Base-by-base conservation (phyloP, 2,329 filamentous ascomycete species). In the Davidsoniella virescens region DNA sequence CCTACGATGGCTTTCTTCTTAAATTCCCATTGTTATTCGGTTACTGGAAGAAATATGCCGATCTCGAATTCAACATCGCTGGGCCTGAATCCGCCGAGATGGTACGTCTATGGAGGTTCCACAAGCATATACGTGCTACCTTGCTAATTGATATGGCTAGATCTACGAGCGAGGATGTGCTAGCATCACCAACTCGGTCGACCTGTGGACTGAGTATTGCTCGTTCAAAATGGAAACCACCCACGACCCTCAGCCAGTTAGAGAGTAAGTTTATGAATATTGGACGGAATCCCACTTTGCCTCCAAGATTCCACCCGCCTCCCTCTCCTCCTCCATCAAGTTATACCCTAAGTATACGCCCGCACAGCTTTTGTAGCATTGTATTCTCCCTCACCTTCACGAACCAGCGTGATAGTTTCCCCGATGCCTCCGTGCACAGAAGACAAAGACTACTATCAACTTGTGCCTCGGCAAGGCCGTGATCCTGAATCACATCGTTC, bases 31-130 rank as follows among this genome's bases (percentile, higher is more conserved):
- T 96, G 9, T 78, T 96, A 38, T 98, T 96, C 60, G 92, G 90
- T 48, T 98, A 96, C 70, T 98, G 92, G 92, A 96, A 96, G 71
- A 96, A 95, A 64, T 98, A 96, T 73, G 92, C 92, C 61, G 90
- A 96, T 60, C 74, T 94, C 56, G 92, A 98, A 62, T 98, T 98
- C 68, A 87, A 87, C 47, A 94, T 98, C 56, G 87, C 87, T 4
- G 92, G 92, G 16, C 93, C 92, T 4, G 92, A 98, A 70, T 90
- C 90, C 41, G 92, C 92, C 49, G 92, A 96, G 65, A 93, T 95
- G 84, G 87, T 94, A 65, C 33, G 54, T 33, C 18, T 29, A 6
- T 12, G 14, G 33, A 16, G n/a, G 18, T 29, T 23, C 20, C 8
- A 25, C 20, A 18, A 18, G 10, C 23, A 29, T 42, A n/a, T 26